Evolutionary conservation across 371 early-diverging fungal genomes (phyloP), one percentile per base, ranked within the genome.

Genomic region (Hamiltosporidium tvaerminnensis): DNA sequence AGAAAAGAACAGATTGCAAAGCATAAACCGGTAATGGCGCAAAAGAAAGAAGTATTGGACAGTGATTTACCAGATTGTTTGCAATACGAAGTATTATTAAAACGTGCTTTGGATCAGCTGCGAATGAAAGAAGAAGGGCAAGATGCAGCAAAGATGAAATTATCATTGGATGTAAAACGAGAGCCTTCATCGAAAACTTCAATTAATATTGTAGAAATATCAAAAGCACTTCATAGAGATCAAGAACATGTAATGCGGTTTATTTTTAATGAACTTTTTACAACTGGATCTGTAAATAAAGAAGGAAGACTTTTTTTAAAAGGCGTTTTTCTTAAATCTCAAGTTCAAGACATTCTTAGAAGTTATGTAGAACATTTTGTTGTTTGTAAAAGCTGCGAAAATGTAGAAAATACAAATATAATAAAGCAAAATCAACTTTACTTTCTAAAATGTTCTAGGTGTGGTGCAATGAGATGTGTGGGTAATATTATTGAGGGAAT

Each of bases 291-390:
- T n/a, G 59, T 78, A 37, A 74, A 78, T 49, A 64, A 72, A 50
- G 76, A 76, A 36, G 76, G 73, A 32, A 56, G 64, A 32, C 57
- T 78, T 12, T 57, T 70, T 9, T 32, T 78, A n/a, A 71, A 76
- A 49, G 79, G 79, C 9, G 66, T 48, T 30, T 76, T 64, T 57
- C 55, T 72, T 39, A 70, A 70, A 54, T 56, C 67, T 34, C 67
- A 76, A 35, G 35, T 78, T 0, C 77, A 78, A 53, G 65, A 71
- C 30, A 58, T 74, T 30, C 37, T 78, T 10, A 61, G 74, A 47
- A 69, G 52, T 30, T 78, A 72, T 64, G 72, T 78, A 9, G 74
- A 74, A 47, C 62, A 71, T 16, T 78, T 71, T 64, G 73, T 78
- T 23, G 62, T 70, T n/a, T 78, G 79, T 54, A 70, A 64, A 48